Base-by-base conservation (phyloP, 306 rosid species). In the Carpinus viminea region DNA sequence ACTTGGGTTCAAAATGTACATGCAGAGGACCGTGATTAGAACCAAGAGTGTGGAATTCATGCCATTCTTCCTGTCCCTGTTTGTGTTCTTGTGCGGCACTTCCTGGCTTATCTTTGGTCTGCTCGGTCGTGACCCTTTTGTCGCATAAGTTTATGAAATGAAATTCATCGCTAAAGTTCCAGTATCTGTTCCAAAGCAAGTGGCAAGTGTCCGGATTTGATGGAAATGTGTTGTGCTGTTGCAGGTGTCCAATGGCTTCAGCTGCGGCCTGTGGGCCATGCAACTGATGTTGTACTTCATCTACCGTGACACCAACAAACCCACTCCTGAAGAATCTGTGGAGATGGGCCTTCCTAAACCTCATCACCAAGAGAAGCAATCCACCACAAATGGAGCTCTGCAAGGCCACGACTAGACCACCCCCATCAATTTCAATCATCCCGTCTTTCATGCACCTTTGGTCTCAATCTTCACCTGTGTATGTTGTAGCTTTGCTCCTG, bases 41-140 rank as follows among this genome's bases (percentile, higher is more conserved):
- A 93, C 91, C 0, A 95, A 89, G 83, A 95, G 98, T 20, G 96
- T 92, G 65, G 99, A 95, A 80, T 95, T 87, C 80, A 95, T 95
- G 98, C 97, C 99, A 5, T 95, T 93, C 78, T 95, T 91, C 86
- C 68, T 95, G 77, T 93, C 98, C 0, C 80, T 95, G 28, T 95
- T 93, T 65, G 91, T 89, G 79, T 93, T 95, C 83, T 86, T 95
- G 55, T 93, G 97, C 18, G 99, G 97, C 43, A 93, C 94, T 21
- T 95, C 96, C 7, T 93, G 96, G 97, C 93, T 95, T 74, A 64
- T 91, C 77, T 95, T 54, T 68, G 98, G 99, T 64, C 82, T 95
- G 11, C 77, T 93, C 48, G 99, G 98, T 24, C 86, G 68, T 52
- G 99, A 95, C 85, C 99, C 91, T 51, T 95, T 95, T 76, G 65